These are phyloP conservation scores for Breviolum minutum DNA, from an alignment of 73 alveolate genomes.

Conservation along the genomic window DNA sequence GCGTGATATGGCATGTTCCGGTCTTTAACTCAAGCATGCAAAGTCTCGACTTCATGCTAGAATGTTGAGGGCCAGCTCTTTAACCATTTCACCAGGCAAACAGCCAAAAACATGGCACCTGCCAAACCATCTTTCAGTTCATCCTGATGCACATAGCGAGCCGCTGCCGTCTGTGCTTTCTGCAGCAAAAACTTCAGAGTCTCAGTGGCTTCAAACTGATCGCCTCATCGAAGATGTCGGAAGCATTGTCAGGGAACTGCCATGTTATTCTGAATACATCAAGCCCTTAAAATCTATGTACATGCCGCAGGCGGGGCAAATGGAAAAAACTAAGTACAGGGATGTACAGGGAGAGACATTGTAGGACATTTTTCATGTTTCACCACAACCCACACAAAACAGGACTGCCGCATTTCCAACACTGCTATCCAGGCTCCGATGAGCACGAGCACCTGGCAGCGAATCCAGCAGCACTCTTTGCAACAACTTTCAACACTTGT, in stretches of 20 bases:
- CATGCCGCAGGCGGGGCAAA: no score
- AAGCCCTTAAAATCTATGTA: not conserved
- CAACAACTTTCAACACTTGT: no score
- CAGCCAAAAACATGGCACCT: no score
- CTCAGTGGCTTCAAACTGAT: not conserved
- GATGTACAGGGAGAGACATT: no score
- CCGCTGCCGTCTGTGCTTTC: not conserved
- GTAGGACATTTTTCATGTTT: no score
- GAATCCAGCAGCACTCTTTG: no score
- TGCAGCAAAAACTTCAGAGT: not conserved
- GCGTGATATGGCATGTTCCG: not conserved
- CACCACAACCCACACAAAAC: not conserved
- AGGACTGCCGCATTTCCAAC: not conserved
- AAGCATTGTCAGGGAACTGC: no score
- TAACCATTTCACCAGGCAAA: no score
- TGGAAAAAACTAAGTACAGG: no score
- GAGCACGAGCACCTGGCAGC: not conserved
- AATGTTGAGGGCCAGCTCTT: no score
- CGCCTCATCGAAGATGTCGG: not conserved
- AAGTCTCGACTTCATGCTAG: no score
- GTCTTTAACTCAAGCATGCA: no score
- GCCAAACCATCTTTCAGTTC: not conserved
- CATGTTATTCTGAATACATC: not conserved
- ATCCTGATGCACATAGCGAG: not conserved
- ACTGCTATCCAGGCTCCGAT: not conserved